phyloP scores from a whole-genome alignment of 148 eudicot genomes.

The Silene conica region DNA sequence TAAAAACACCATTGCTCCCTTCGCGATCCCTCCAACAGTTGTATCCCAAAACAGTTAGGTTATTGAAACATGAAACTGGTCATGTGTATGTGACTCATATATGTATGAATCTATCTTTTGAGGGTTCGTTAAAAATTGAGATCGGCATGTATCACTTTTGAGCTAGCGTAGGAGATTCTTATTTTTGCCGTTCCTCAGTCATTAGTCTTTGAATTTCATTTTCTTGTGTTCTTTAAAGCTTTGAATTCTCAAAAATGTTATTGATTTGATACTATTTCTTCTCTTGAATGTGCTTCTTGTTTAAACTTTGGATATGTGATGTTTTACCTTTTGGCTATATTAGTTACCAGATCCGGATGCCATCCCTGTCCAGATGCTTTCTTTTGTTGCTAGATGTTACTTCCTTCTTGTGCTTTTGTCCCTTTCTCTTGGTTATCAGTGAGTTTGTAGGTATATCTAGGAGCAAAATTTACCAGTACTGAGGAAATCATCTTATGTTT shows the following conservation, averaged over 20 bases:
- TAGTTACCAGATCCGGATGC: conserved; percentile 12
- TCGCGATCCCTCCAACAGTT: background rate
- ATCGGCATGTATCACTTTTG: background rate
- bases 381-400: conserved; percentile 17
- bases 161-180: background rate
- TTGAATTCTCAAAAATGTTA: background rate
- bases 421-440: conserved; percentile 7
- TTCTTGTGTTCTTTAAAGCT: conserved; percentile 1
- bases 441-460: conserved; percentile 4
- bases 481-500: background rate
- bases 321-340: background rate
- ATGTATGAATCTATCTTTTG: background rate
- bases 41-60: background rate
- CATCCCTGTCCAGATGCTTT: conserved; percentile 1
- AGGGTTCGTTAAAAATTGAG: background rate
- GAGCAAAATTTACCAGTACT: conserved; percentile 1
- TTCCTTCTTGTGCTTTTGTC: conserved; percentile 16
- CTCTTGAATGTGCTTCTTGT: conserved; percentile 2
- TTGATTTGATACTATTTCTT: background rate
- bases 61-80: background rate
- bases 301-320: background rate
- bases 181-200: background rate
- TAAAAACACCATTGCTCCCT: too few relatives aligned
- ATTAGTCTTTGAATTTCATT: background rate
- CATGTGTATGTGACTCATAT: background rate